Evolutionary conservation across 495 filamentous ascomycete genomes (phyloP), one percentile per base, ranked within the genome.

Genomic region (Aspergillus funiculosus): DNA sequence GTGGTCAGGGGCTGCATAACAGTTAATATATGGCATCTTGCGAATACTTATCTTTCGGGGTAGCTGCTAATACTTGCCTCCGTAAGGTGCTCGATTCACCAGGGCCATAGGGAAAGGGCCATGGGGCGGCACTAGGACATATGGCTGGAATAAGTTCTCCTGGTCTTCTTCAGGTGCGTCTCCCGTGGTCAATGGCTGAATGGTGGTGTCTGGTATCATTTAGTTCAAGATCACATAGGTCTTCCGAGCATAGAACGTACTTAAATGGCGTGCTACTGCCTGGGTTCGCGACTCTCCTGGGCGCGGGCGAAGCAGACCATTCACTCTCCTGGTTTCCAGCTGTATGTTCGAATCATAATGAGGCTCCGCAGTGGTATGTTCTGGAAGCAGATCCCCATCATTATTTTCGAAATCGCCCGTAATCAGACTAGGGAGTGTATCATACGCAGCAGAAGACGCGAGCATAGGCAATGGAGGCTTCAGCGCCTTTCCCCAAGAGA

Each of bases 51-150:
- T n/a, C n/a, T n/a, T n/a, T n/a, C n/a, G n/a, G n/a, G n/a, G n/a
- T n/a, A n/a, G n/a, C n/a, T n/a, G n/a, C n/a, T 29, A 5, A 13
- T 31, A 45, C 64, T 60, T 55, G 65, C 69, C 54, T 15, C 83
- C 83, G 55, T 79, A 81, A 0, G 86, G 82, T 25, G 73, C 66
- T 15, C 85, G 77, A 58, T 77, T 81, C 5, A 87, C 82, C 6
- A 89, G 54, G 4, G 85, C 85, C 51, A 89, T 88, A 4, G 86
- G 79, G 29, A 86, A 72, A 3, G 79, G 73, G 9, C 75, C 63
- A 39, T 77, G 76, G 0, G 62, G 56, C 3, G 72, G 67, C 28
- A 74, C 64, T 0, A 78, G 62, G 31, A 82, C 68, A 50, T 84
- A 84, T 1, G 85, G 85, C 2, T 71, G 81, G 73, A 86, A 81